Percentiles rank a stretch among this genome's conserved stretches.
These are phyloP conservation scores for Kwoniella heveanensis DNA, from an alignment of 768 basidiomycete genomes.

Conservation along the genomic window DNA sequence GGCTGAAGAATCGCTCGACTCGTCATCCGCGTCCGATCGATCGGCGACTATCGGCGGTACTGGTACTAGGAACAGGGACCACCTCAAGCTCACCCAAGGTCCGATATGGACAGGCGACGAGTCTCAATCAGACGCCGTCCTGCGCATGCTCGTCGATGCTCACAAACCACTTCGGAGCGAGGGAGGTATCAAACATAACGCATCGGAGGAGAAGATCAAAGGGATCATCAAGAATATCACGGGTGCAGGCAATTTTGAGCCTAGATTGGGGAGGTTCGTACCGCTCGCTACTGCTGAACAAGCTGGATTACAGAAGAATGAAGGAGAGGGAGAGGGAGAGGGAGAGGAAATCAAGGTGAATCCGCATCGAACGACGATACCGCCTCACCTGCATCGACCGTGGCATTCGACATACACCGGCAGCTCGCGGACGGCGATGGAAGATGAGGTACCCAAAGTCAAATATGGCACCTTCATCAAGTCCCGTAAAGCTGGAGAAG, in stretches of 20 bases:
- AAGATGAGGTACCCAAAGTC: slow-evolving; percentile 35
- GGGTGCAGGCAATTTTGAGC: slow-evolving; percentile 57
- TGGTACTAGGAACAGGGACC: slow-evolving; percentile 25
- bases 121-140: slow-evolving; percentile 67
- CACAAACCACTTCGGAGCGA: slow-evolving; percentile 73
- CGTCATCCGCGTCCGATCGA: too few species aligned
- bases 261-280: slow-evolving; percentile 44
- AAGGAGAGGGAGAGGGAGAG: background rate
- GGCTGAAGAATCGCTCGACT: slow-evolving; percentile 47
- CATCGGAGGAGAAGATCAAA: slow-evolving; percentile 47
- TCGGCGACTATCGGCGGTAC: slow-evolving; percentile 11
- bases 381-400: slow-evolving; percentile 49
- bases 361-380: slow-evolving; percentile 45
- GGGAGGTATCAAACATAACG: slow-evolving; percentile 47
- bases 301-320: background rate
- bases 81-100: slow-evolving; percentile 60
- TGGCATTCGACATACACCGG: slow-evolving; percentile 53
- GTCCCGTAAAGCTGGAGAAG: slow-evolving; percentile 32
- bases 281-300: background rate
- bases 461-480: slow-evolving; percentile 52
- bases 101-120: slow-evolving; percentile 81
- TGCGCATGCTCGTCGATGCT: slow-evolving; percentile 78
- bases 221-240: slow-evolving; percentile 29
- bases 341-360: slow-evolving; percentile 7
- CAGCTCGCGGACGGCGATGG: slow-evolving; percentile 10